A percentile compares a stretch with the other conserved stretches of the same genome.
These are phyloP conservation scores for Senna siamea DNA, from an alignment of 306 rosid genomes.

Conservation along the genomic window DNA sequence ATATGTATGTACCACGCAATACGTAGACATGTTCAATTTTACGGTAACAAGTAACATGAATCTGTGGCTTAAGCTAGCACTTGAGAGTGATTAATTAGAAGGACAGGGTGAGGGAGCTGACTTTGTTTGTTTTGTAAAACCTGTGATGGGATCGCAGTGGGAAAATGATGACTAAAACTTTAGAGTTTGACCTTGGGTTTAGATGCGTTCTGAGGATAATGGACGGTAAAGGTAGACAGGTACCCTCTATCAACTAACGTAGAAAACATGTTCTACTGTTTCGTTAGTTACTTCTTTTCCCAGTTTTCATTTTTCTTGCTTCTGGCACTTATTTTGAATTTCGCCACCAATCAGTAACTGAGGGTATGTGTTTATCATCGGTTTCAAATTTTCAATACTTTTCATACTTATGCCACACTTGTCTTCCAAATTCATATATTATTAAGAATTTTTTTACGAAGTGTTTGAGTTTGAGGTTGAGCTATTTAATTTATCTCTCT, in stretches of 20 bases:
- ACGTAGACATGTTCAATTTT: no score
- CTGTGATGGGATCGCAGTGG: neutral
- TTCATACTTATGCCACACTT: neutral
- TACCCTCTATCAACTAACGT: constrained; percentile 51
- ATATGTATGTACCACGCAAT: constrained; percentile 11
- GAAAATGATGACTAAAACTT: constrained; percentile 32
- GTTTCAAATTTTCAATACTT: neutral
- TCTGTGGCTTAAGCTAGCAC: no score
- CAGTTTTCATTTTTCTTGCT: neutral
- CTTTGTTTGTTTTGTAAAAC: constrained; percentile 27
- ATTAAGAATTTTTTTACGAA: no score
- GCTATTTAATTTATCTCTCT: no score
- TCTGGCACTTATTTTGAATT: constrained; percentile 21
- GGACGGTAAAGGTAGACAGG: constrained; percentile 63
- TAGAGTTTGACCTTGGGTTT: constrained; percentile 46
- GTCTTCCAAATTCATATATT: no score
- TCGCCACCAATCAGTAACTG: neutral
- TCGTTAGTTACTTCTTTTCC: neutral
- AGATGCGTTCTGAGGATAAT: constrained; percentile 26
- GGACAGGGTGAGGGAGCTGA: constrained; percentile 25
- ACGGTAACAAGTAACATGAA: no score
- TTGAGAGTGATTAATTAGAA: neutral
- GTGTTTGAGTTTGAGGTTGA: no score
- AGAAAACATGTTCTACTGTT: constrained; percentile 36
- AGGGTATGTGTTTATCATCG: neutral